Base-by-base conservation (phyloP, 331 rosid genomes). In the Stylosanthes scabra region DNA sequence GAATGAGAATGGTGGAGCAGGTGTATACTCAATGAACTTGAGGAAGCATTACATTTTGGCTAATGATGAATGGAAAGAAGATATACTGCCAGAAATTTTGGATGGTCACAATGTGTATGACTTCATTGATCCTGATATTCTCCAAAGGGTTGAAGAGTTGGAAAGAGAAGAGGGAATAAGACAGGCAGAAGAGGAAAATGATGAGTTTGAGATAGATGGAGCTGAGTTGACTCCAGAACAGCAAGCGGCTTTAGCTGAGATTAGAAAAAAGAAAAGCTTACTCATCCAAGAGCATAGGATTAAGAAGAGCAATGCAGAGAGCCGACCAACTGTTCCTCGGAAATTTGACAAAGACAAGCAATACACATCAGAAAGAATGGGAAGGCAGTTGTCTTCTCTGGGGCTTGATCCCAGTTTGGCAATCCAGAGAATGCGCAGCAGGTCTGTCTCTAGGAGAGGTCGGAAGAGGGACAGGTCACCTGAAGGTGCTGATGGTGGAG, bases 31-130 rank as follows among this genome's bases (percentile, higher is more conserved):
- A 9, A 88, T 91, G 69, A 93, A 85, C 83, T 83, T 93, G 68
- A 84, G 85, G 82, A 93, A 93, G 89, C 51, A 84, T 37, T 88
- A 90, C 69, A 82, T 93, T 57, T 76, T 93, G 58, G 93, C 93
- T 42, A 25, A 82, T 66, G 97, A 90, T 68, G 96, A 87, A 74
- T 90, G 97, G 98, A 92, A 90, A 78, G 93, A 92, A 67, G 98
- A 90, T 66, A 39, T 82, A 9, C 72, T 92, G 77, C 98, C 98
- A 1, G 98, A 92, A 81, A 92, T 92, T 79, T 74, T 90, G 63
- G 96, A 92, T 81, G 98, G 98, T n/a, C 96, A 92, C 80, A 92
- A 92, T 50, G 91, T 92, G 27, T 88, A 70, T 68, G 98, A 92
- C 78, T 92, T 86, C 64, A 60, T 90, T 31, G 98, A 92, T 81